Conservation (phyloP, 1,284 basidiomycete species). For the Apiotrichum gracile region DNA sequence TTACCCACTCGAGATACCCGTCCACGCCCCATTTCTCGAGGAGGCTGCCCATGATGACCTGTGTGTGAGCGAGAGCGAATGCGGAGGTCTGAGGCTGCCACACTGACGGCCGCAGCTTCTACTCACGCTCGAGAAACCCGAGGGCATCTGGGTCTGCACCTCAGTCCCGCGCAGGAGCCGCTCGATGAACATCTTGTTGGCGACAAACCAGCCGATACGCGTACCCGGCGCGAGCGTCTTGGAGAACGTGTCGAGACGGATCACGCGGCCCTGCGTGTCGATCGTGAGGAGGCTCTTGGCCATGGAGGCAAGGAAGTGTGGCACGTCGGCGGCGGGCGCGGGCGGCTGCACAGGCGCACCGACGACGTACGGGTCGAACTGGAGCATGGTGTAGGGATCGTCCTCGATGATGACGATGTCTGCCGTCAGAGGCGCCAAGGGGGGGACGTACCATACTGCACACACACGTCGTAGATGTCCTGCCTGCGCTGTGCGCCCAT, state of each 20-base stretch:
- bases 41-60: constrained; percentile 56
- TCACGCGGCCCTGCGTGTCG: constrained; percentile 31
- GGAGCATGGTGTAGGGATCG: constrained; percentile 70
- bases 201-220: constrained; percentile 67
- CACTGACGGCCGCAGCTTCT: no score
- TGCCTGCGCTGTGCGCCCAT: constrained; percentile 60
- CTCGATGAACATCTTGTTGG: constrained; percentile 51
- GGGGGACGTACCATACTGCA: constrained; percentile 53
- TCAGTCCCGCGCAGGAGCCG: constrained; percentile 63
- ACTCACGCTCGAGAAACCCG: constrained; percentile 54
- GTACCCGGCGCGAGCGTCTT: constrained; percentile 64
- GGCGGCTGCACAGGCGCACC: constrained; percentile 3
- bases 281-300: constrained; percentile 61
- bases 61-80: neutral
- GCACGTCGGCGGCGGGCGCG: constrained; percentile 10
- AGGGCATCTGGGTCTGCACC: constrained; percentile 61
- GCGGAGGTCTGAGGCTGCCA: no score
- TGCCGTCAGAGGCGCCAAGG: neutral
- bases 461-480: constrained; percentile 68
- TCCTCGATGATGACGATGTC: constrained; percentile 67
- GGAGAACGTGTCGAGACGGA: constrained; percentile 33
- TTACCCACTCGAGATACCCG: constrained; percentile 67
- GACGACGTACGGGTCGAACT: constrained; percentile 17
- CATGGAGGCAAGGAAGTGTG: constrained; percentile 40
- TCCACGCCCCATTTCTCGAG: constrained; percentile 58